phyloP scores from a whole-genome alignment of 2,329 filamentous ascomycete genomes.

The Grosmannia penicillata region DNA sequence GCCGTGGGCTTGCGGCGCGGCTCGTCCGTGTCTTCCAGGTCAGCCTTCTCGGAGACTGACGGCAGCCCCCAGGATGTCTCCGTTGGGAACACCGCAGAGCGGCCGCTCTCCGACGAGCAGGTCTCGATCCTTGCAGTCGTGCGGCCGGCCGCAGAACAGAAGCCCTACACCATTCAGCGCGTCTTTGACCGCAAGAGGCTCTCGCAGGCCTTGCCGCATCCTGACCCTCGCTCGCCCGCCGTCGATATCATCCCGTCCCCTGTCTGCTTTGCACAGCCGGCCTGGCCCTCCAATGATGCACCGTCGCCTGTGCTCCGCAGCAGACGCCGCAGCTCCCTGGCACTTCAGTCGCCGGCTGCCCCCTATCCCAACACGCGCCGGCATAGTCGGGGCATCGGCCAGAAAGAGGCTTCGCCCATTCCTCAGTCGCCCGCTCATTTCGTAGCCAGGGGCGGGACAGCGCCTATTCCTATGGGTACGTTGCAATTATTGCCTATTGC shows the following conservation, averaged over 20 bases:
- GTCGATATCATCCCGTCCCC: conserved; percentile 8
- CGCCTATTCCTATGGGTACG: conserved; percentile 32
- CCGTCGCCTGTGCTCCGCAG: neutral
- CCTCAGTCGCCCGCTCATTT: conserved; percentile 3
- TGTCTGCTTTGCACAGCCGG: conserved; percentile 4
- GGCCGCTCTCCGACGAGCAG: conserved; percentile 6
- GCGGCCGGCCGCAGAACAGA: conserved; percentile 24
- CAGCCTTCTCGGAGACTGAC: too few species aligned
- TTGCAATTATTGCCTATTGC: conserved; percentile 9
- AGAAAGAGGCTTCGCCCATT: neutral
- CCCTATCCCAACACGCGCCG: conserved; percentile 2
- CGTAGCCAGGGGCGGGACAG: conserved; percentile 9
- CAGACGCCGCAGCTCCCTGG: conserved; percentile 5
- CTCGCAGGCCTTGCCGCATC: conserved; percentile 27
- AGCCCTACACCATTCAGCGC: conserved; percentile 32
- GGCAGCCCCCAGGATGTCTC: too few species aligned
- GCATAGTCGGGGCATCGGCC: neutral
- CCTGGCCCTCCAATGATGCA: conserved; percentile 4
- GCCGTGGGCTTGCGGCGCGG: conserved; percentile 2
- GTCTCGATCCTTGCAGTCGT: conserved; percentile 29
- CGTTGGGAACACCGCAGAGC: neutral
- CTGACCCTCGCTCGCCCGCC: conserved; percentile 5
- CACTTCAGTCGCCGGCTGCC: conserved; percentile 1
- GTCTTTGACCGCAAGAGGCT: conserved; percentile 34
- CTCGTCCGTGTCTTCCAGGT: too few species aligned